Conservation (phyloP, 352 stramenopile species). For the Phytophthora nicotianae region DNA sequence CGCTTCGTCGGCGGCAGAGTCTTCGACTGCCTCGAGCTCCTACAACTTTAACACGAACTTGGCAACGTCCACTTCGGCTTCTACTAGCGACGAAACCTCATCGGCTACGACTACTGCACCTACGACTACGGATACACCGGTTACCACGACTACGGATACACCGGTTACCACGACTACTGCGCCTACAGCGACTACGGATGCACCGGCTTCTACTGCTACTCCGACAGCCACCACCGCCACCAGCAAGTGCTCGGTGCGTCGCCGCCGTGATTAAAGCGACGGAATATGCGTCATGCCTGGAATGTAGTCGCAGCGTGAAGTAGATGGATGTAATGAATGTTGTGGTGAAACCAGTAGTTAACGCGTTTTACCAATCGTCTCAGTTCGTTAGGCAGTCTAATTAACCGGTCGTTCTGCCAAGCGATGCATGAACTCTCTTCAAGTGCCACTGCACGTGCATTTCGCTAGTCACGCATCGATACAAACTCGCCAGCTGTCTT, state of each 20-base stretch:
- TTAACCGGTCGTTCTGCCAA: conserved; percentile 5
- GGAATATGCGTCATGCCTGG: not conserved
- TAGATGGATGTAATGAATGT: conserved; percentile 15
- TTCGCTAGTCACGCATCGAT: conserved; percentile 18
- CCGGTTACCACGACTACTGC: not conserved
- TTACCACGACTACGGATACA: not conserved
- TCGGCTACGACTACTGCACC: conserved; percentile 7
- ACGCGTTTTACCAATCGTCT: not conserved
- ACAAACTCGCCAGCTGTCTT: conserved; percentile 13
- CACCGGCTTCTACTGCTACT: conserved; percentile 1
- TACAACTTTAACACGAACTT: conserved; percentile 24
- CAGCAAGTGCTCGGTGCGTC: conserved; percentile 28
- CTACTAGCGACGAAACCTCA: conserved; percentile 5
- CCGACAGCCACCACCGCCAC: conserved; percentile 8
- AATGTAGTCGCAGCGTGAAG: conserved; percentile 12
- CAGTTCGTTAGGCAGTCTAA: not conserved
- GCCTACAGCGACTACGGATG: conserved; percentile 2
- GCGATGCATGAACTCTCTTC: conserved; percentile 14
- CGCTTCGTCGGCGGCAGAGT: not conserved
- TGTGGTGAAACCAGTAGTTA: not conserved
- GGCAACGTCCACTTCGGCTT: conserved; percentile 21
- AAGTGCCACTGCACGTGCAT: conserved; percentile 6
- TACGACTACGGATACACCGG: not conserved
- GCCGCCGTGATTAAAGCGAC: conserved; percentile 22
- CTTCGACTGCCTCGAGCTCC: conserved; percentile 4